Percentiles rank a stretch among this genome's conserved stretches.
phyloP scores from a whole-genome alignment of 2,329 filamentous ascomycete species.

The Fusarium floridanum region DNA sequence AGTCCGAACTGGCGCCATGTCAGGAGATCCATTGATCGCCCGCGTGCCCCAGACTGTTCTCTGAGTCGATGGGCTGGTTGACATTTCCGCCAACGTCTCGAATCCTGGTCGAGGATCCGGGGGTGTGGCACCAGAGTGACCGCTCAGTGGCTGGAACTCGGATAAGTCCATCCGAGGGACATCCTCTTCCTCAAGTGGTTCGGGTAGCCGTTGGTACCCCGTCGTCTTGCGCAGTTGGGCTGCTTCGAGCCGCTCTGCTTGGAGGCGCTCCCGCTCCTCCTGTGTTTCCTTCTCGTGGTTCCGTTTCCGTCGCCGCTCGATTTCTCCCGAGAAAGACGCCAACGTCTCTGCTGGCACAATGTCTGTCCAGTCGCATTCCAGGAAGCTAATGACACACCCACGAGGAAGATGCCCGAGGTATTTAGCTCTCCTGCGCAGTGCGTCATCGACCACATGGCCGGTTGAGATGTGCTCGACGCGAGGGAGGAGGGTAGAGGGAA shows the following conservation, averaged over 20 bases:
- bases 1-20: constrained; percentile 55
- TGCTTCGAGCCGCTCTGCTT: constrained; percentile 84
- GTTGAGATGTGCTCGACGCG: constrained; percentile 91
- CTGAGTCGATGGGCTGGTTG: constrained; percentile 81
- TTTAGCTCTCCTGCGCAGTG: constrained; percentile 84
- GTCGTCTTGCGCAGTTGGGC: constrained; percentile 71
- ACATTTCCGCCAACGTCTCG: constrained; percentile 78
- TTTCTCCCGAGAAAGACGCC: constrained; percentile 80
- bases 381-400: constrained; percentile 90
- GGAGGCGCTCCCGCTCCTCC: constrained; percentile 86
- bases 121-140: constrained; percentile 64
- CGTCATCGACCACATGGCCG: constrained; percentile 88
- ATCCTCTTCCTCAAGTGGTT: constrained; percentile 55
- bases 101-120: constrained; percentile 73
- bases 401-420: constrained; percentile 89
- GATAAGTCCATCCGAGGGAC: constrained; percentile 62
- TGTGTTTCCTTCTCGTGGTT: constrained; percentile 86
- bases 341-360: constrained; percentile 82
- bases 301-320: constrained; percentile 79
- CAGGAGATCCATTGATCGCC: constrained; percentile 72
- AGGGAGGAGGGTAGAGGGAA: constrained; percentile 88
- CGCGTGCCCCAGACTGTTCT: constrained; percentile 95
- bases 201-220: constrained; percentile 55
- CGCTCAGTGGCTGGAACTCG: constrained; percentile 74
- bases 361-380: constrained; percentile 96